A percentile compares a stretch with the other conserved stretches of the same genome.
Evolutionary conservation across 108 stramenopile species (phyloP).

Genomic region (Pseudonitzschia multiseries): DNA sequence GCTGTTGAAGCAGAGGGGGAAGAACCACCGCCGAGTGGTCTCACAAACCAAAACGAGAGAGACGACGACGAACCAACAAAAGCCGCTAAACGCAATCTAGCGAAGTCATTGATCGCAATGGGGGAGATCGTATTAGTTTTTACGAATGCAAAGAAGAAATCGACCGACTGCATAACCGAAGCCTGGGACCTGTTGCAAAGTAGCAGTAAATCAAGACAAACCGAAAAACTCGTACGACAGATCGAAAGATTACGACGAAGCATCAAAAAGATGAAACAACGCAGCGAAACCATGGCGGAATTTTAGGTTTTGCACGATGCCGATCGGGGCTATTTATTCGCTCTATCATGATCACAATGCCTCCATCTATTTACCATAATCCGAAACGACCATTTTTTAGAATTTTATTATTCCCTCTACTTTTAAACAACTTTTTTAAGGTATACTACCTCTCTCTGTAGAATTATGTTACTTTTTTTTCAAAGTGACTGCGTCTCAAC

Average conservation of each 20-base stretch:
- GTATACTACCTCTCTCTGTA: too few species aligned
- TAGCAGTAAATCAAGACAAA: neutral
- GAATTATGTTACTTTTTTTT: too few species aligned
- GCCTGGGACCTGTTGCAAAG: neutral
- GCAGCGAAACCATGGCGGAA: conserved; percentile 17
- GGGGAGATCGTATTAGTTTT: neutral
- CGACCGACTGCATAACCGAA: conserved; percentile 2
- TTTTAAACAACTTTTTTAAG: too few species aligned
- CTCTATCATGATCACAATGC: too few species aligned
- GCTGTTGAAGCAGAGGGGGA: neutral
- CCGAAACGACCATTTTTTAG: too few species aligned
- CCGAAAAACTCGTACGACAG: neutral
- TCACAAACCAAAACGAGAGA: too few species aligned
- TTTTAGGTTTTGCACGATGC: conserved; percentile 1
- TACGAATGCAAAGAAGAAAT: neutral
- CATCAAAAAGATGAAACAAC: neutral
- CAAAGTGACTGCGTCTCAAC: too few species aligned
- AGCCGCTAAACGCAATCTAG: neutral
- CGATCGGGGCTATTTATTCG: neutral
- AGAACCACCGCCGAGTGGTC: too few species aligned
- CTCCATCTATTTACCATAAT: too few species aligned
- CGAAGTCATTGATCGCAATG: neutral
- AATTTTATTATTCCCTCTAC: too few species aligned
- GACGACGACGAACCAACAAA: neutral
- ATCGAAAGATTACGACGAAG: neutral